These are phyloP conservation scores for Lipomyces mesembrius DNA, from an alignment of 805 yeast species.

Conservation along the genomic window DNA sequence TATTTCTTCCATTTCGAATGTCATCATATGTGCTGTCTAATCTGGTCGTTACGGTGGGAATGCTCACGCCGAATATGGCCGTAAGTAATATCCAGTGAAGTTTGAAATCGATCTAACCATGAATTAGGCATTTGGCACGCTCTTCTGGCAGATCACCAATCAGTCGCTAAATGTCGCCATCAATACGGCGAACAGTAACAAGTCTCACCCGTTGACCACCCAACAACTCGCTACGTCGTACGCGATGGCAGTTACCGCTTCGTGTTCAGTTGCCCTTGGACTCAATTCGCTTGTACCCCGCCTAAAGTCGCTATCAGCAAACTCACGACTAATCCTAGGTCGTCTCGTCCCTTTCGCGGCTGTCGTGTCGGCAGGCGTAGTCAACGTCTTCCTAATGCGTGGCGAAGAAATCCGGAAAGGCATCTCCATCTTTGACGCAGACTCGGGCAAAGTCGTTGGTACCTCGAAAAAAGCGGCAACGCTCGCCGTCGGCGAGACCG, in stretches of 20 bases:
- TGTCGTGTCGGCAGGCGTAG: slow-evolving; percentile 95
- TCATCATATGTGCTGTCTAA: slow-evolving; percentile 92
- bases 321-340: slow-evolving; percentile 70
- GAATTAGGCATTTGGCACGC: slow-evolving; percentile 69
- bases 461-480: slow-evolving; percentile 83
- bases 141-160: slow-evolving; percentile 98
- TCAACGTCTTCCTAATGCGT: slow-evolving; percentile 96
- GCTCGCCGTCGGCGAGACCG: slow-evolving; percentile 96
- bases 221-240: slow-evolving; percentile 78
- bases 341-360: slow-evolving; percentile 98
- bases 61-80: slow-evolving; percentile 94
- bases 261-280: slow-evolving; percentile 95
- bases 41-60: slow-evolving; percentile 93
- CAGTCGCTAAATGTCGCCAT: slow-evolving; percentile 97
- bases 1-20: slow-evolving; percentile 93
- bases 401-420: slow-evolving; percentile 81
- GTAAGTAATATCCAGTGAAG: slow-evolving; percentile 14
- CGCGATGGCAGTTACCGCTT: slow-evolving; percentile 86
- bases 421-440: slow-evolving; percentile 48
- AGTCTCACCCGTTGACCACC: slow-evolving; percentile 86
- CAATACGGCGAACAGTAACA: slow-evolving; percentile 94
- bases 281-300: slow-evolving; percentile 89
- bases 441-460: slow-evolving; percentile 55
- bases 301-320: slow-evolving; percentile 68
- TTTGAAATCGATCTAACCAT: slow-evolving; percentile 3